These are phyloP conservation scores for Cymbopogon citratus DNA, from an alignment of 176 grass and related monocot species.

Conservation along the genomic window DNA sequence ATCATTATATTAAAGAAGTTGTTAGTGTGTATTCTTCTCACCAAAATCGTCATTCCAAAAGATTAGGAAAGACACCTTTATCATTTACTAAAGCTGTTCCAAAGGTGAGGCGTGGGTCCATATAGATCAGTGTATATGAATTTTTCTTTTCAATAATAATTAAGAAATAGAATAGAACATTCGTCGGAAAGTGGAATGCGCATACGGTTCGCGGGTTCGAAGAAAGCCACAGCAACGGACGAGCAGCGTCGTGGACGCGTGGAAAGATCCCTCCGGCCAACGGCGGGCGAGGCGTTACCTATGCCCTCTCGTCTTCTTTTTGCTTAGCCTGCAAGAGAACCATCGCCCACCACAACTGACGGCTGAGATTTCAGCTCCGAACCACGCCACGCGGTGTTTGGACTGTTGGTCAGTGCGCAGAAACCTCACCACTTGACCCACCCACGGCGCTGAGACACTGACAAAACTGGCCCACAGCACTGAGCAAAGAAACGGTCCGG, in stretches of 20 bases:
- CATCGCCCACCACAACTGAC: not conserved
- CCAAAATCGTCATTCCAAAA: too few species aligned
- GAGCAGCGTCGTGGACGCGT: constrained; percentile 27
- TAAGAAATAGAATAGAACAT: not conserved
- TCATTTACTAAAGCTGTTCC: too few species aligned
- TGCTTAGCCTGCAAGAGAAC: constrained; percentile 20
- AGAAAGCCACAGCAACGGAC: not conserved
- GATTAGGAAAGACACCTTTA: too few species aligned
- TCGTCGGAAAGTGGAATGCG: not conserved
- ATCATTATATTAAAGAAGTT: too few species aligned
- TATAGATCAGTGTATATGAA: not conserved
- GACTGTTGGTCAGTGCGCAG: not conserved
- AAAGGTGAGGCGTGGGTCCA: too few species aligned
- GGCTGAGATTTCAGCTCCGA: not conserved
- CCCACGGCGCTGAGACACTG: not conserved
- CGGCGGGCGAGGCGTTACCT: not conserved
- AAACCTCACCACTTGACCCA: not conserved
- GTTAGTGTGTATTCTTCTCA: too few species aligned
- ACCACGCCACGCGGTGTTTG: not conserved
- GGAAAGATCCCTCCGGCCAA: not conserved
- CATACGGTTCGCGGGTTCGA: not conserved
- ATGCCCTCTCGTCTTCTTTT: not conserved
- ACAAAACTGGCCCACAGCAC: not conserved
- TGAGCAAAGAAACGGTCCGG: not conserved
- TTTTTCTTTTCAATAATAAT: not conserved